A percentile compares a stretch with the other conserved stretches of the same genome.
These are phyloP conservation scores for Suillus variegatus DNA, from an alignment of 768 basidiomycete genomes.

Conservation along the genomic window DNA sequence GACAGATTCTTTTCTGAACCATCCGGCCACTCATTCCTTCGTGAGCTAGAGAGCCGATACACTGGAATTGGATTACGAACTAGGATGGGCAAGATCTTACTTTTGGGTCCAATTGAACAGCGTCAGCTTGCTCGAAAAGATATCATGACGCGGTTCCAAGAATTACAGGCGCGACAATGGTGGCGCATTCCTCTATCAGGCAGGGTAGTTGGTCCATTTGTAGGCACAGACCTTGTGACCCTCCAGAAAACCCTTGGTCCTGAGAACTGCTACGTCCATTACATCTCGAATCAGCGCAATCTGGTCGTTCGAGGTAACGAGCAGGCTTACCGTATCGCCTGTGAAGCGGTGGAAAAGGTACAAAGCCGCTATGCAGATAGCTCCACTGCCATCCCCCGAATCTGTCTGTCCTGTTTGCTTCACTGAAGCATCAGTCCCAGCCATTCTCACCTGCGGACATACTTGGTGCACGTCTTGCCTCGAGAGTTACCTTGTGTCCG, in stretches of 20 bases:
- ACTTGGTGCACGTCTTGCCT: constrained; percentile 68
- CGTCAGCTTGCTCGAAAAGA: constrained; percentile 43
- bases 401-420: constrained; percentile 71
- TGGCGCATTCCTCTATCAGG: constrained; percentile 50
- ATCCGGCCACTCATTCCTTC: constrained; percentile 47
- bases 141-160: constrained; percentile 49
- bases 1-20: constrained; percentile 56
- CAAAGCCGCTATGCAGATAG: constrained; percentile 23
- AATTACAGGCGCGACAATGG: constrained; percentile 43
- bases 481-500: constrained; percentile 54
- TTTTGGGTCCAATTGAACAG: constrained; percentile 47
- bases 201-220: constrained; percentile 45
- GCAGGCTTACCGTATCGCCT: constrained; percentile 32
- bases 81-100: constrained; percentile 41
- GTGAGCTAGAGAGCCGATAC: constrained; percentile 39
- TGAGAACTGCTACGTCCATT: constrained; percentile 58
- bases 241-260: constrained; percentile 53
- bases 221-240: constrained; percentile 44
- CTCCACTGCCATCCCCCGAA: constrained; percentile 13
- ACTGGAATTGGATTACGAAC: constrained; percentile 41
- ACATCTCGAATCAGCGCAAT: constrained; percentile 29
- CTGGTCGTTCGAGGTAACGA: constrained; percentile 62
- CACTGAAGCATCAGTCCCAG: constrained; percentile 49
- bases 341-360: constrained; percentile 43
- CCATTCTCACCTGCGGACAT: constrained; percentile 65